Conservation (phyloP, 768 basidiomycete genomes). For the Leccinum olivaceopallidum region DNA sequence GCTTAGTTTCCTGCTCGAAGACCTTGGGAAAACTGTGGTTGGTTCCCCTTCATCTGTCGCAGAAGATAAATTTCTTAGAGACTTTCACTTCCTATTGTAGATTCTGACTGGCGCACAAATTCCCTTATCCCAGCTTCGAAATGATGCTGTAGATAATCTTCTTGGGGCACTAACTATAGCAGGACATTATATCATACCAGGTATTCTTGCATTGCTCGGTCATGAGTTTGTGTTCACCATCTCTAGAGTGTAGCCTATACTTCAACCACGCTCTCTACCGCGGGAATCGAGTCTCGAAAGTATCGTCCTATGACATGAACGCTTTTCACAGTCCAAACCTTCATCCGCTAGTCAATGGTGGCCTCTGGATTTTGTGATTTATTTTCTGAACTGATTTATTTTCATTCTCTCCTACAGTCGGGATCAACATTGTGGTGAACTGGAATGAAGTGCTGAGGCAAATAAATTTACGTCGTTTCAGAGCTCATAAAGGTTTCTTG, state of each 20-base stretch:
- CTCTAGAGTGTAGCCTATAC: conserved; percentile 78
- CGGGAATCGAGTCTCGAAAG: conserved; percentile 82
- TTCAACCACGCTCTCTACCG: conserved; percentile 90
- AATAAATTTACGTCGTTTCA: conserved; percentile 74
- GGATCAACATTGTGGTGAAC: conserved; percentile 86
- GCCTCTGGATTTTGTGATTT: background rate
- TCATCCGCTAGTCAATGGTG: conserved; percentile 77
- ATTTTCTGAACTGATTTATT: background rate
- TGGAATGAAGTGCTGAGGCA: conserved; percentile 89
- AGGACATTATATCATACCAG: conserved; percentile 90
- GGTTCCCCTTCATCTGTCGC: conserved; percentile 11
- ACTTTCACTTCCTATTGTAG: conserved; percentile 37
- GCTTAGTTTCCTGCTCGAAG: conserved; percentile 88
- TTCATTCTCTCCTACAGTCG: conserved; percentile 50
- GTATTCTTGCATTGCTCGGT: conserved; percentile 37
- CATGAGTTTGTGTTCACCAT: background rate
- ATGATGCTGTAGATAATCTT: conserved; percentile 92
- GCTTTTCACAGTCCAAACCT: conserved; percentile 89
- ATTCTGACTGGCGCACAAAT: conserved; percentile 94
- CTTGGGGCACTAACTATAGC: conserved; percentile 88
- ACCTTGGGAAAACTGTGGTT: conserved; percentile 90
- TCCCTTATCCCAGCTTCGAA: conserved; percentile 86
- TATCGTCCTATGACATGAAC: conserved; percentile 78
- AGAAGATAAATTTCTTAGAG: background rate
- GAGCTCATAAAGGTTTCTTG: conserved; percentile 68